phyloP scores from a whole-genome alignment of 2,329 filamentous ascomycete species.

The Ophiostoma ips region DNA sequence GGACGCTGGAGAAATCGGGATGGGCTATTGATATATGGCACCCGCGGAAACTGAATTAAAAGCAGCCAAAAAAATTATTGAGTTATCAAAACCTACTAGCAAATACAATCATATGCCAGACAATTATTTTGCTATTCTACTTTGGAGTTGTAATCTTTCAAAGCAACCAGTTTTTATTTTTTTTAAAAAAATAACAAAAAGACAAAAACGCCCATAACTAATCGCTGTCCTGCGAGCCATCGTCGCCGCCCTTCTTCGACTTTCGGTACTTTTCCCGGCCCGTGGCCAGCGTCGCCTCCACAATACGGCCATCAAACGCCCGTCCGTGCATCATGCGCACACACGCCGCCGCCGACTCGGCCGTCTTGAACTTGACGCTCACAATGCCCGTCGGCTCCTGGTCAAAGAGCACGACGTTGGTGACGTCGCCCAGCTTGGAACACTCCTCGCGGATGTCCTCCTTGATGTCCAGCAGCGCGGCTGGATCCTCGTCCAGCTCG shows the following conservation, averaged over 20 bases:
- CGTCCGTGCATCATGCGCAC: conserved; percentile 65
- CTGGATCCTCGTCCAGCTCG: conserved; percentile 74
- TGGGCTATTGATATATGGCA: too few relatives aligned
- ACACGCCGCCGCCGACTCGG: conserved; percentile 58
- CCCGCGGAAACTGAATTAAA: too few relatives aligned
- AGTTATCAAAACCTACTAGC: too few relatives aligned
- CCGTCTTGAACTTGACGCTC: conserved; percentile 65
- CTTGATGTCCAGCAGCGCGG: conserved; percentile 77
- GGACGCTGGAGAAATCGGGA: too few relatives aligned
- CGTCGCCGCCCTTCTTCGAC: conserved; percentile 15
- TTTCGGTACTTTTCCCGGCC: conserved; percentile 49
- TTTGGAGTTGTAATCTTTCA: too few relatives aligned
- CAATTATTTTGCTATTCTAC: too few relatives aligned
- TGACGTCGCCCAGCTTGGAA: conserved; percentile 71
- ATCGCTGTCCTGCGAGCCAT: conserved; percentile 8
- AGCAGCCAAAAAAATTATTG: too few relatives aligned
- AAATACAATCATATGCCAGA: too few relatives aligned
- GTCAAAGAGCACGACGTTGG: conserved; percentile 84
- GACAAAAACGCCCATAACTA: neutral
- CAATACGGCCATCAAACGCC: conserved; percentile 58
- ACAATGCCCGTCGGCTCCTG: conserved; percentile 72
- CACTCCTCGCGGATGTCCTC: conserved; percentile 89
- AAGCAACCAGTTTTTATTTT: too few relatives aligned
- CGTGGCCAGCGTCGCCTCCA: conserved; percentile 57
- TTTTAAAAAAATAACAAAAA: neutral